These are phyloP conservation scores for Calocybe gangraenosa DNA, from an alignment of 768 basidiomycete genomes.

Conservation along the genomic window DNA sequence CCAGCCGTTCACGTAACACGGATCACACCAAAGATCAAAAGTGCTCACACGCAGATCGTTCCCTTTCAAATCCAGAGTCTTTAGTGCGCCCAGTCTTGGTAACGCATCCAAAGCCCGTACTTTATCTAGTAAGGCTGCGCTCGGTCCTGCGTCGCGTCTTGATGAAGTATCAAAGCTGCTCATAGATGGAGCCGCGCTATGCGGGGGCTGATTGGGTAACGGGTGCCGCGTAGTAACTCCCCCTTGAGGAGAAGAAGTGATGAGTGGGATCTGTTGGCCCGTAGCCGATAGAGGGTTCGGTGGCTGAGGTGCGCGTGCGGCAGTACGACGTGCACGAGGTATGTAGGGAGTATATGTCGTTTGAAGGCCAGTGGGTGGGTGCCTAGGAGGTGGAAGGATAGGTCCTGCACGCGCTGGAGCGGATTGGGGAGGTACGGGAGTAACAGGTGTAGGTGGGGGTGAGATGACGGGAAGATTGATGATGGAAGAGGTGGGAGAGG, in stretches of 20 bases:
- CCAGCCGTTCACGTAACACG: neutral
- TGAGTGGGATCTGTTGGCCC: conserved; percentile 54
- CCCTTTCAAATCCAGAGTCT: conserved; percentile 86
- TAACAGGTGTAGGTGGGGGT: conserved; percentile 23
- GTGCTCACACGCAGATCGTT: conserved; percentile 85
- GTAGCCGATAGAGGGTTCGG: conserved; percentile 41
- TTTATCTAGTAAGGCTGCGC: conserved; percentile 79
- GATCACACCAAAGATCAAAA: neutral
- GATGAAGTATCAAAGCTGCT: conserved; percentile 18
- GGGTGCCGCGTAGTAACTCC: conserved; percentile 46
- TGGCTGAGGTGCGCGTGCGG: conserved; percentile 32
- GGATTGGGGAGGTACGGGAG: conserved; percentile 23
- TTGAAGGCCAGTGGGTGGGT: conserved; percentile 47
- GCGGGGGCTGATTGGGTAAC: conserved; percentile 14
- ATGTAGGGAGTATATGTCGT: conserved; percentile 78
- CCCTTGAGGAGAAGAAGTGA: conserved; percentile 59
- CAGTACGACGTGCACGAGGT: conserved; percentile 42
- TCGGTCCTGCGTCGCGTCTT: conserved; percentile 47
- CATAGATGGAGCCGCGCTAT: conserved; percentile 14
- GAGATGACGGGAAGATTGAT: conserved; percentile 27
- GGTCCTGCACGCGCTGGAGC: conserved; percentile 26
- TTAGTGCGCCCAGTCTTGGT: conserved; percentile 78
- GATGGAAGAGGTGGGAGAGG: conserved; percentile 32
- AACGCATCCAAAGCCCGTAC: conserved; percentile 86
- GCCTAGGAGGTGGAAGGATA: conserved; percentile 34